phyloP scores from a whole-genome alignment of 495 filamentous ascomycete genomes.

The Rhizodiscina lignyota region DNA sequence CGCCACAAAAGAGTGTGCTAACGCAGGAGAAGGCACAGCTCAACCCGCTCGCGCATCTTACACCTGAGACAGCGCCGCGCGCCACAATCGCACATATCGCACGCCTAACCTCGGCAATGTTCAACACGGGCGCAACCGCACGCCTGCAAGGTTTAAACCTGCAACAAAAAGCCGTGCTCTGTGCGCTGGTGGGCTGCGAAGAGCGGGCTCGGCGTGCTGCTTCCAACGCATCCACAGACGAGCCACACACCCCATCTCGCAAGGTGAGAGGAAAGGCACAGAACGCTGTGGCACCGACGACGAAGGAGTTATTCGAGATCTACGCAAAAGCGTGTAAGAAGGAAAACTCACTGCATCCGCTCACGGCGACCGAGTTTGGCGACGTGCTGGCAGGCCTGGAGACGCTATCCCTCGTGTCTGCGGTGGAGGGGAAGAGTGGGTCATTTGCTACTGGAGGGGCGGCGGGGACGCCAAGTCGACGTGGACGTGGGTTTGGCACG shows the following conservation, averaged over 20 bases:
- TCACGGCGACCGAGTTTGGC: conserved; percentile 78
- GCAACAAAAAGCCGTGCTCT: conserved; percentile 91
- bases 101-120: conserved; percentile 68
- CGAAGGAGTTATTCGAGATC: conserved; percentile 60
- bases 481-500: conserved; percentile 17
- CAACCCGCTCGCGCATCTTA: conserved; percentile 38
- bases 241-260: conserved; percentile 3
- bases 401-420: conserved; percentile 62
- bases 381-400: conserved; percentile 86
- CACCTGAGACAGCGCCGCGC: conserved; percentile 62
- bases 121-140: conserved; percentile 69
- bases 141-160: conserved; percentile 76
- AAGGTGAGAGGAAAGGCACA: conserved; percentile 16
- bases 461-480: conserved; percentile 19
- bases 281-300: conserved; percentile 42
- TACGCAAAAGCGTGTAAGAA: conserved; percentile 67
- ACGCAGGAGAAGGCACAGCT: background rate
- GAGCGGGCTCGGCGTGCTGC: background rate
- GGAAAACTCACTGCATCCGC: conserved; percentile 69
- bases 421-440: conserved; percentile 40
- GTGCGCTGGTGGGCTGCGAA: conserved; percentile 34
- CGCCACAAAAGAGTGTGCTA: background rate
- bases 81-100: conserved; percentile 83
- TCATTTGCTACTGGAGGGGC: conserved; percentile 14
- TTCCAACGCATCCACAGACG: background rate